These are phyloP conservation scores for Kwoniella sp. DNA, from an alignment of 768 basidiomycete species.

Conservation along the genomic window DNA sequence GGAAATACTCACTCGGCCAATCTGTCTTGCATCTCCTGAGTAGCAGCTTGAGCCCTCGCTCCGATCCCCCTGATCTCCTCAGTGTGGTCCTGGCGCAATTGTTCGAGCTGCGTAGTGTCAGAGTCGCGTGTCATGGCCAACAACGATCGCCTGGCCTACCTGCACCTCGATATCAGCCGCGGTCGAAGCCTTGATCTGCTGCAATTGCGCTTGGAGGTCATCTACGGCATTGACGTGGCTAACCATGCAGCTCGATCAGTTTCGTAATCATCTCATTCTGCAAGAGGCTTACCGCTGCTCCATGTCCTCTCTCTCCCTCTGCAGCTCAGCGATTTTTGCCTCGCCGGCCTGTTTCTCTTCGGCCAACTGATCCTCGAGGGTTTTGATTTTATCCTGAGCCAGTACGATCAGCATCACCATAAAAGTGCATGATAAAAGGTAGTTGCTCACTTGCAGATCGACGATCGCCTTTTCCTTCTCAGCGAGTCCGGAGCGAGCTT, in stretches of 20 bases:
- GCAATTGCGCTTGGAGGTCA: not conserved
- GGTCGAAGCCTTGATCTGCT: not conserved
- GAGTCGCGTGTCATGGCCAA: too few species aligned
- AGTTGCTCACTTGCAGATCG: slow-evolving; percentile 21
- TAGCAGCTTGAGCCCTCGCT: too few species aligned
- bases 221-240: slow-evolving; percentile 16
- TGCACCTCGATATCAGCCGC: not conserved
- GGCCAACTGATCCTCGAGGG: not conserved
- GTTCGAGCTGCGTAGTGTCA: too few species aligned
- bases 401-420: not conserved
- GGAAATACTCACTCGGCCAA: too few species aligned
- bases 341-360: slow-evolving; percentile 14
- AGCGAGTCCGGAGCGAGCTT: too few species aligned
- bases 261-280: not conserved
- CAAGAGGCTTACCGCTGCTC: slow-evolving; percentile 19
- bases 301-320: slow-evolving; percentile 16
- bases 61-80: too few species aligned
- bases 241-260: not conserved
- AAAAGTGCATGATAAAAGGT: too few species aligned
- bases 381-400: not conserved
- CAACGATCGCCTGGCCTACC: not conserved
- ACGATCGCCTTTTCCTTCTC: slow-evolving; percentile 11
- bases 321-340: slow-evolving; percentile 6
- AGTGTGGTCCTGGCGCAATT: too few species aligned
- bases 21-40: too few species aligned